Evolutionary conservation across 139 green algal species (phyloP).

Genomic region (Microglena sp.): DNA sequence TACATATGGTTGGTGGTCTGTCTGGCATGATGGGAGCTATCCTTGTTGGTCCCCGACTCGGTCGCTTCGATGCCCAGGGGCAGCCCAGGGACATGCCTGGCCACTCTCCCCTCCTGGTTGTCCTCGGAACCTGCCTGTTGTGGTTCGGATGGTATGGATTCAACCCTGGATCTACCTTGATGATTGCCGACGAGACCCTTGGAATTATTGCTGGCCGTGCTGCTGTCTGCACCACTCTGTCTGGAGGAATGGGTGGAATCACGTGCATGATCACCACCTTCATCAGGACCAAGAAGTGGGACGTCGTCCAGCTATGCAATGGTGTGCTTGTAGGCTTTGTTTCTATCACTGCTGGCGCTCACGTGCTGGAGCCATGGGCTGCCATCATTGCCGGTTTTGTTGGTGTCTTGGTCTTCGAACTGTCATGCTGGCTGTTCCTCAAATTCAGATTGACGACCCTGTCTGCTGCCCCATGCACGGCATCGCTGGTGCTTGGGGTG

Average conservation of each 20-base stretch:
- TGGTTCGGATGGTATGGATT: constrained; percentile 92
- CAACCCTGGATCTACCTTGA: constrained; percentile 61
- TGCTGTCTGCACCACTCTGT: constrained; percentile 78
- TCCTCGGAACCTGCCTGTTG: constrained; percentile 62
- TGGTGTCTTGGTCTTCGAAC: constrained; percentile 29
- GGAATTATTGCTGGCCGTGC: constrained; percentile 18
- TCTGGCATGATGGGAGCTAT: constrained; percentile 13
- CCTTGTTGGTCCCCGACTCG: constrained; percentile 85
- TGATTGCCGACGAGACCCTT: constrained; percentile 22
- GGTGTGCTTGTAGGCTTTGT: constrained; percentile 65
- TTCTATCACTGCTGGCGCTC: constrained; percentile 35
- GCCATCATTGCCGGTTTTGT: constrained; percentile 67
- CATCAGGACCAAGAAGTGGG: constrained; percentile 58
- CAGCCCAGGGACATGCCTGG: constrained; percentile 51
- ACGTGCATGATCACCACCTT: too few species aligned
- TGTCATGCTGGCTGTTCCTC: constrained; percentile 20
- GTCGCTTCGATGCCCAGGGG: constrained; percentile 81
- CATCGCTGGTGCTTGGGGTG: constrained; percentile 45
- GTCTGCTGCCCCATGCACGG: constrained; percentile 66
- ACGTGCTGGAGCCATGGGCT: constrained; percentile 64
- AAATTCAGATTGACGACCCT: constrained; percentile 54
- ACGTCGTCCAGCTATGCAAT: constrained; percentile 63
- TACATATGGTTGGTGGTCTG: constrained; percentile 72
- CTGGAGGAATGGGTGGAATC: constrained; percentile 47
- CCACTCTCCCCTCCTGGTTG: constrained; percentile 42